Conservation (phyloP, 176 grass and related monocot species). For the Elaeis guineensis region DNA sequence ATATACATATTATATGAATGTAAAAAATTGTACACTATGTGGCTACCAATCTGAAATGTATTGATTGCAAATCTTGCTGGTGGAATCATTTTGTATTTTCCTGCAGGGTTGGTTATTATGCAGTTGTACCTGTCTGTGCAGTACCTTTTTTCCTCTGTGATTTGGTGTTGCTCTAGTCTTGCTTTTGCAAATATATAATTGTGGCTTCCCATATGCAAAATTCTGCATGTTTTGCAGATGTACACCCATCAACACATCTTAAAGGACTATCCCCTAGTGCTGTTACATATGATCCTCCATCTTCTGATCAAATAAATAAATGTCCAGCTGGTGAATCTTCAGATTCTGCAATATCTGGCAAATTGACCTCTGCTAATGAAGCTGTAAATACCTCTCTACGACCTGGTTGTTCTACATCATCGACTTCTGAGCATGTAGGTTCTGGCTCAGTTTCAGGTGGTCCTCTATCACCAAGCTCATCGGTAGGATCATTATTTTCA, state of each 20-base stretch:
- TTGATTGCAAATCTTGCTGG: no score
- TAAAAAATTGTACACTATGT: no score
- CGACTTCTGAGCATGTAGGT: conserved; percentile 35
- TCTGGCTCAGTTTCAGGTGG: conserved; percentile 34
- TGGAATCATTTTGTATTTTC: no score
- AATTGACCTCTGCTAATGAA: conserved; percentile 26
- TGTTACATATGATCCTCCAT: conserved; percentile 24
- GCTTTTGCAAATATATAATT: no score
- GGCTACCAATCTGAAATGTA: no score
- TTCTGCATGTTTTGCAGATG: conserved; percentile 18
- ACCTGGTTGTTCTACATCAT: conserved; percentile 38
- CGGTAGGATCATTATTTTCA: conserved; percentile 51
- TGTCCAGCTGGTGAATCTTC: conserved; percentile 9
- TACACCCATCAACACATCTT: conserved; percentile 20
- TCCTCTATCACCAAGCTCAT: conserved; percentile 53
- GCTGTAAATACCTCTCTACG: conserved; percentile 27
- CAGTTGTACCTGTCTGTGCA: no score
- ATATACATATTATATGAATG: no score
- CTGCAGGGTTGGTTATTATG: no score
- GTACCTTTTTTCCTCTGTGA: no score
- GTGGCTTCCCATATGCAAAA: not conserved
- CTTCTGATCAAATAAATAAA: conserved; percentile 31
- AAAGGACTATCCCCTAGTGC: conserved; percentile 34
- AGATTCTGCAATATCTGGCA: conserved; percentile 26
- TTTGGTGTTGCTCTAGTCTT: no score